Evolutionary conservation across 768 basidiomycete genomes (phyloP).

Genomic region (Kwoniella sp.): DNA sequence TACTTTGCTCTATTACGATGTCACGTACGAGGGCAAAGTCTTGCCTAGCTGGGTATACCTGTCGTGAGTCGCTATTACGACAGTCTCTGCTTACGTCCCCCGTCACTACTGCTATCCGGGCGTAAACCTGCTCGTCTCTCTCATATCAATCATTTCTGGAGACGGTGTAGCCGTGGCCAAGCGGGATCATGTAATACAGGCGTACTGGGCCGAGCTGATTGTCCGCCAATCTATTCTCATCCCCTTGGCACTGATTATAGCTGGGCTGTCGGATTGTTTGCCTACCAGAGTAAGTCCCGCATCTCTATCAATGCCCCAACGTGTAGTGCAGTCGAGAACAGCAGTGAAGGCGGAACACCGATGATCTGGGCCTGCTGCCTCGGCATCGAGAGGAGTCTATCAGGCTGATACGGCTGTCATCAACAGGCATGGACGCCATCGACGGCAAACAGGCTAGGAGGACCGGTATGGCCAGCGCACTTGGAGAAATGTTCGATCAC

Average conservation of each 20-base stretch:
- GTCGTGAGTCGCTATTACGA: constrained; percentile 64
- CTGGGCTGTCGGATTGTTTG: constrained; percentile 84
- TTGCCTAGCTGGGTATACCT: constrained; percentile 84
- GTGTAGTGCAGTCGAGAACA: constrained; percentile 61
- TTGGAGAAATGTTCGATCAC: constrained; percentile 98
- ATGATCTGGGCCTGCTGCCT: no score
- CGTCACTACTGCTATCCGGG: no score
- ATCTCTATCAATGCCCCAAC: constrained; percentile 70
- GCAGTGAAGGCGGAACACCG: neutral
- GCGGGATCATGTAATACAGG: neutral
- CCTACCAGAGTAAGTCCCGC: constrained; percentile 69
- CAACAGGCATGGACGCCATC: constrained; percentile 35
- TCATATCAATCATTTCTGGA: no score
- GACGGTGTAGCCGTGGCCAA: no score
- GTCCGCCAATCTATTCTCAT: neutral
- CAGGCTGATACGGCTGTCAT: neutral
- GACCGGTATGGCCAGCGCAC: constrained; percentile 95
- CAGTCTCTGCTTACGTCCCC: neutral
- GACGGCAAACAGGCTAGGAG: constrained; percentile 85
- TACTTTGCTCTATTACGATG: constrained; percentile 82
- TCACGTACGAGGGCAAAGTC: constrained; percentile 56
- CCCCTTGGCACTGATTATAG: constrained; percentile 57
- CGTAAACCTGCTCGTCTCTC: no score
- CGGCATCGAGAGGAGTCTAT: neutral
- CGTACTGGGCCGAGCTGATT: neutral